Conservation (phyloP, 352 stramenopile species). For the Phytophthora brassicae region DNA sequence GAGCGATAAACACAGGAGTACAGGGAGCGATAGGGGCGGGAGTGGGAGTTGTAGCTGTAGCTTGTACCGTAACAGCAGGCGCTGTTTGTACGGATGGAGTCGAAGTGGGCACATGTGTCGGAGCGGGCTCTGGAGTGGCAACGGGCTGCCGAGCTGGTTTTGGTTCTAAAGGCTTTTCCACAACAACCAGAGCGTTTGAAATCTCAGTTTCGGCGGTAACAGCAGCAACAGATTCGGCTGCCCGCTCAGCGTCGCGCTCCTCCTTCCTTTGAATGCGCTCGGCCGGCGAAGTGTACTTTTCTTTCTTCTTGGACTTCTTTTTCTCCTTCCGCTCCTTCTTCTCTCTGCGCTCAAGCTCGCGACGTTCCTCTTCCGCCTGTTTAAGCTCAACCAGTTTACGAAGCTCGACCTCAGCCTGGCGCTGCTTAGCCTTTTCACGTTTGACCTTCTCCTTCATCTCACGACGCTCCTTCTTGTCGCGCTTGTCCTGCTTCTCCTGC, state of each 20-base stretch:
- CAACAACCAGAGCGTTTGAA: constrained; percentile 53
- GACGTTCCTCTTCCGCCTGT: constrained; percentile 42
- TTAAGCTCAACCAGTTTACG: constrained; percentile 41
- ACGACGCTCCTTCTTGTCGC: constrained; percentile 42
- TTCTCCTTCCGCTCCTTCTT: constrained; percentile 44
- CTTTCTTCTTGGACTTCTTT: constrained; percentile 54
- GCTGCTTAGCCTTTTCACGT: constrained; percentile 40
- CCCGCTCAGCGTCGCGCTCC: constrained; percentile 26
- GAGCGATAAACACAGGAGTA: too few species aligned
- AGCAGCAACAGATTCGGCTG: constrained; percentile 14
- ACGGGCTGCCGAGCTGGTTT: constrained; percentile 12
- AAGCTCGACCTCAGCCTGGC: constrained; percentile 40
- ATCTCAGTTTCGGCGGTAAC: constrained; percentile 27
- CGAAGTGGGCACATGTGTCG: not conserved
- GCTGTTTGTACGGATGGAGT: constrained; percentile 15
- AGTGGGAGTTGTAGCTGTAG: not conserved
- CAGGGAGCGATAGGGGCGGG: constrained; percentile 13
- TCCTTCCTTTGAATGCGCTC: constrained; percentile 59
- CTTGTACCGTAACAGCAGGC: not conserved
- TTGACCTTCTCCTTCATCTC: constrained; percentile 46
- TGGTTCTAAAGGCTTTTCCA: constrained; percentile 32
- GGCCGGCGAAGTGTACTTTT: constrained; percentile 60
- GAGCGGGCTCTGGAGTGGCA: constrained; percentile 1
- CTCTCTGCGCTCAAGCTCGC: constrained; percentile 34
- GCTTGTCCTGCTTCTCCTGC: constrained; percentile 42